Evolutionary conservation across 2,329 filamentous ascomycete genomes (phyloP), one percentile per base, ranked within the genome.

Genomic region (Ophiostoma tasmaniense): DNA sequence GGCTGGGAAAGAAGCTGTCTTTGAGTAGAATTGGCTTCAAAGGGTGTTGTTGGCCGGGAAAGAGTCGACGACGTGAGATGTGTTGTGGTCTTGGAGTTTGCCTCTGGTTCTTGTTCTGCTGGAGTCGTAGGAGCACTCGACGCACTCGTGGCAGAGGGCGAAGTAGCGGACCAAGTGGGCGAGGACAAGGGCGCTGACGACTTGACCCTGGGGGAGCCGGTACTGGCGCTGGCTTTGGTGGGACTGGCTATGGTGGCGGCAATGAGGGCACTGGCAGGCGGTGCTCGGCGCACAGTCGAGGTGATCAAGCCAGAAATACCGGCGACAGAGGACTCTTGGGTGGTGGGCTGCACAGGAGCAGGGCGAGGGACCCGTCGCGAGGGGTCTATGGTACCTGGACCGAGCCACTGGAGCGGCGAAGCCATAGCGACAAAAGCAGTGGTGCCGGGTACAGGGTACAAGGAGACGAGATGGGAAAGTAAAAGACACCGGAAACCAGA

Each of bases 341-440:
- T 52, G 14, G 69, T 67, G 20, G 71, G 61, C 61, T 39, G 61
- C 20, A 37, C 55, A 61, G 65, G 66, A 64, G 62, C 20, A 6
- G 71, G 50, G 20, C 10, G 66, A 14, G 55, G 68, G 13, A 50
- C 67, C 67, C 66, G 68, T 70, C 45, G 59, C n/a, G 69, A 68
- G 52, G 67, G 64, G 70, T 73, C 69, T 52, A 68, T 69, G 68
- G 70, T 72, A 73, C 72, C 67, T 71, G 71, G 62, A 59, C 71
- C 70, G 52, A 72, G 66, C 71, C 70, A 71, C 55, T 67, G 35
- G 17, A 39, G 45, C 42, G 52, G 50, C 33, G 66, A 62, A 17
- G 55, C 22, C 66, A 61, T 45, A 64, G 37, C 22, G 64, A 37
- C n/a, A 30, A 39, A 35, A 62, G 64, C 64, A 65, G 35, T 45